Evolutionary conservation across 257 asterid genomes (phyloP), one percentile per base, ranked within the genome.

Genomic region (Gentiana dahurica): DNA sequence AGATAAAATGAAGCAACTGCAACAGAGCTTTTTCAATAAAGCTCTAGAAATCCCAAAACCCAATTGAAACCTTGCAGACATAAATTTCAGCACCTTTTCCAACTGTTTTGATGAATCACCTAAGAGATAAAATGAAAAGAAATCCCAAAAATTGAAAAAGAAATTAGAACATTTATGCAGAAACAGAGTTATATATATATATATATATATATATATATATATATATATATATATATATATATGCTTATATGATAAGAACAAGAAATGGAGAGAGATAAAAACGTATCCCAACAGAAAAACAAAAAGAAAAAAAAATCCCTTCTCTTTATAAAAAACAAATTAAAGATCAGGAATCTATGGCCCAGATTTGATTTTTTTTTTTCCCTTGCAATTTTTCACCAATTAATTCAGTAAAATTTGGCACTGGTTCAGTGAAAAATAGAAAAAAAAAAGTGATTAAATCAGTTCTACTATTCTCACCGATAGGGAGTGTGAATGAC

Each of bases 11-110:
- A 69, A 66, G 46, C 46, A 41, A 10, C 6, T 41, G 6, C 73
- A 53, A 48, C 62, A 66, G 33, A 12, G 71, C 75, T 77, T 78
- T 80, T 77, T 80, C 79, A 49, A 66, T 10, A 73, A 79, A 83
- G 90, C 84, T 72, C 87, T 69, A 77, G 60, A 49, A 51, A 39
- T 50, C 55, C 59, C 79, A 65, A 62, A 75, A 72, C 65, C 81
- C 86, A 75, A 73, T 75, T 66, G 79, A 75, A 57, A 80, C 65
- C 86, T 78, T 75, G 86, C 94, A 75, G 95, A 85, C 98, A 91
- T 91, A 91, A 79, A 86, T 55, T 77, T 79, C 77, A 55, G 52
- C 69, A 66, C 72, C 80, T 36, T 45, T 52, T 57, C 55, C 13
- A 68, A 45, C 65, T 68, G 37, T 64, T 41, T 11, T 55, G 43